Conservation (phyloP, 306 rosid species). For the Erythrophleum fordii region DNA sequence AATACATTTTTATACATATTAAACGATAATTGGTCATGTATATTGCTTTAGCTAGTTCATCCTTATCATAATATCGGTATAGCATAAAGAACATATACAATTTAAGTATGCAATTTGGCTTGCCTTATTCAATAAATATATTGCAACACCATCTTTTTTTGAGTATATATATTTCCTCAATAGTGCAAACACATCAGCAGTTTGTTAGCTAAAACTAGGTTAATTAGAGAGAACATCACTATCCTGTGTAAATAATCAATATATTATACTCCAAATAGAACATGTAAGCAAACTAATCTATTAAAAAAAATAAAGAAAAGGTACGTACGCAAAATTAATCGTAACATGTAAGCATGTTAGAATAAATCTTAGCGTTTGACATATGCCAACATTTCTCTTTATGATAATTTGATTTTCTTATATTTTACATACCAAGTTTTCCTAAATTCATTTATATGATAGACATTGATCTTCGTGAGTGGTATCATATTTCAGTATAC, state of each 20-base stretch:
- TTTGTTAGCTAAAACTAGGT: constrained; percentile 7
- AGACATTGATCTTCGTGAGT: too few species aligned
- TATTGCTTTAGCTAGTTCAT: neutral
- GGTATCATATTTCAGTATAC: too few species aligned
- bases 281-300: neutral
- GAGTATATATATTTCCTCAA: constrained; percentile 18
- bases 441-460: too few species aligned
- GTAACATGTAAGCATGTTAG: neutral
- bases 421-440: neutral
- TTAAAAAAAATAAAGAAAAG: neutral
- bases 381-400: neutral
- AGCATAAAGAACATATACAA: neutral
- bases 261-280: neutral
- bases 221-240: neutral
- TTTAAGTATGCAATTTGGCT: neutral
- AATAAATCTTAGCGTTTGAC: neutral
- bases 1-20: neutral
- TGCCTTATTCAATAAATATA: neutral
- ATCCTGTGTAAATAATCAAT: neutral
- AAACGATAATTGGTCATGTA: neutral
- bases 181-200: constrained; percentile 25
- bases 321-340: neutral
- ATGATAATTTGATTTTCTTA: neutral
- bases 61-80: constrained; percentile 6
- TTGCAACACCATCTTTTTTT: neutral